Conservation (phyloP, 1,139 yeast species). For the Yamadazyma sp. region DNA sequence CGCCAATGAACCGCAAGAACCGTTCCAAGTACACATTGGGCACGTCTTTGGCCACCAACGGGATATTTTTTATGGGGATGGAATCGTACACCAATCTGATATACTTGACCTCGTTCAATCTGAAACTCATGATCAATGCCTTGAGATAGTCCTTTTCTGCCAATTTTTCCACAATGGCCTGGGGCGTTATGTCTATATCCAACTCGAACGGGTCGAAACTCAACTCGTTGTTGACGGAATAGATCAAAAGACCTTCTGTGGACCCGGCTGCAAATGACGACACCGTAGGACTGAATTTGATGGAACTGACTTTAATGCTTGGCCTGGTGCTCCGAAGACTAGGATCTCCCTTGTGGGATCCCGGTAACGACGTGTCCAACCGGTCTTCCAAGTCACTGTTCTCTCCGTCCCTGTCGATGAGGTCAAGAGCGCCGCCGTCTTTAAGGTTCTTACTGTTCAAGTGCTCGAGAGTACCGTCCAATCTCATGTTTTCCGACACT, state of each 20-base stretch:
- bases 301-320: conserved; percentile 72
- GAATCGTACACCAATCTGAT: conserved; percentile 73
- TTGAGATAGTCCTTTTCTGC: conserved; percentile 70
- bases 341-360: conserved; percentile 87
- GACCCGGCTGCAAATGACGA: conserved; percentile 93
- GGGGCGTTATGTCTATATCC: conserved; percentile 90
- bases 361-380: conserved; percentile 76
- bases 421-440: conserved; percentile 83
- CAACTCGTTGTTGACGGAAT: conserved; percentile 72
- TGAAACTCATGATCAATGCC: conserved; percentile 90
- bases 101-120: conserved; percentile 79
- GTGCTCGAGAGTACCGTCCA: conserved; percentile 83
- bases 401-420: conserved; percentile 84
- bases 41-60: conserved; percentile 61
- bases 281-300: conserved; percentile 88
- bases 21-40: conserved; percentile 78
- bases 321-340: conserved; percentile 76
- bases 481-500: conserved; percentile 84
- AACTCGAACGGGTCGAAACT: conserved; percentile 93
- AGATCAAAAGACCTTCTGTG: conserved; percentile 87
- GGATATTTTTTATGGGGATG: conserved; percentile 74
- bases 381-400: conserved; percentile 84
- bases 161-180: conserved; percentile 62
- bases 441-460: conserved; percentile 82
- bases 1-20: conserved; percentile 70